A percentile compares a stretch with the other conserved stretches of the same genome.
Conservation (phyloP, 192 early-diverging fungal genomes). For the Spizellomyces punctatus region DNA sequence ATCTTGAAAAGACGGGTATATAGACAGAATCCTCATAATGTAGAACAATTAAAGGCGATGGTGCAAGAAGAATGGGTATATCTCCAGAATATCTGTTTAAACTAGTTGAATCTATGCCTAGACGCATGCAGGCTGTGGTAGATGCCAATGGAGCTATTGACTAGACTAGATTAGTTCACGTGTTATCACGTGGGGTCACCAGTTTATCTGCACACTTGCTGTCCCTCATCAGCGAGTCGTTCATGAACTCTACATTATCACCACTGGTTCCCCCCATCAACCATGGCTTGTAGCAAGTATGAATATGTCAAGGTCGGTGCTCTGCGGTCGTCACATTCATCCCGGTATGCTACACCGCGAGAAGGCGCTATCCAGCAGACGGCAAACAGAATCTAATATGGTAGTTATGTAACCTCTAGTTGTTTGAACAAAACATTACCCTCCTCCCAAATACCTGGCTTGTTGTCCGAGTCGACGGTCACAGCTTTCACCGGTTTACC, state of each 20-base stretch:
- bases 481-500: conserved; percentile 90
- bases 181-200: too few species aligned
- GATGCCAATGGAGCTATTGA: too few species aligned
- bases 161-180: too few species aligned
- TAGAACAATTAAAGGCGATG: background rate
- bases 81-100: too few species aligned
- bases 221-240: too few species aligned
- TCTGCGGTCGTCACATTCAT: background rate
- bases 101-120: too few species aligned
- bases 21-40: background rate
- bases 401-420: conserved; percentile 1
- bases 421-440: conserved; percentile 78
- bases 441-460: conserved; percentile 86
- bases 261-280: background rate
- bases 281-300: conserved; percentile 38
- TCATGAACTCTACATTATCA: background rate
- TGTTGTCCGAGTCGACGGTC: conserved; percentile 91
- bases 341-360: background rate
- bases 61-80: conserved; percentile 12
- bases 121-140: too few species aligned
- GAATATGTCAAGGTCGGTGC: conserved; percentile 31
- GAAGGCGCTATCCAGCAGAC: background rate
- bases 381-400: background rate
- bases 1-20: background rate
- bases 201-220: too few species aligned